These are phyloP conservation scores for Dryas drummondii DNA, from an alignment of 306 rosid species.

Conservation along the genomic window DNA sequence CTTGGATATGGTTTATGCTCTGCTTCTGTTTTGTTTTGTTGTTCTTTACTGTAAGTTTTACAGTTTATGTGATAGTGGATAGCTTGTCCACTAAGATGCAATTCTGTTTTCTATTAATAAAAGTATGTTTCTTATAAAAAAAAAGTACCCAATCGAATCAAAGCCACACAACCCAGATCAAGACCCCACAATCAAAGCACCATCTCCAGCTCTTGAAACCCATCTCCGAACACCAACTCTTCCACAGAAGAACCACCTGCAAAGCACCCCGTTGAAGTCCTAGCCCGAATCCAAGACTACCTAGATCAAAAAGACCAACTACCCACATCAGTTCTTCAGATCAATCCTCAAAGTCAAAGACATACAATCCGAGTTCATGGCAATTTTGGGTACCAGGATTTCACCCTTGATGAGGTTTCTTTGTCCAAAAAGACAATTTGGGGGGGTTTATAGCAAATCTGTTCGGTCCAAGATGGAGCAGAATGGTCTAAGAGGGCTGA, in stretches of 20 bases:
- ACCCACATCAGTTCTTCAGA: slow-evolving; percentile 56
- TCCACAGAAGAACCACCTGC: slow-evolving; percentile 47
- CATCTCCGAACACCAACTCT: slow-evolving; percentile 59
- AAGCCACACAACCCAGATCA: slow-evolving; percentile 40
- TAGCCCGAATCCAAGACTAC: slow-evolving; percentile 87
- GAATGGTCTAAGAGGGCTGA: too few relatives aligned
- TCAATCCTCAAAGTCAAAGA: slow-evolving; percentile 45
- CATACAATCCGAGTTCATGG: slow-evolving; percentile 59
- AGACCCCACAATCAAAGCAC: slow-evolving; percentile 82
- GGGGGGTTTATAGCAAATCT: slow-evolving; percentile 66
- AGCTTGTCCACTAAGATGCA: too few relatives aligned
- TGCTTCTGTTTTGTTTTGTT: too few relatives aligned
- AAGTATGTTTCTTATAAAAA: too few relatives aligned
- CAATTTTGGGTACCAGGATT: slow-evolving; percentile 90
- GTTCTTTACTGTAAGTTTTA: too few relatives aligned
- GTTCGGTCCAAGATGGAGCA: slow-evolving; percentile 68
- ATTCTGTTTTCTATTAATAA: too few relatives aligned
- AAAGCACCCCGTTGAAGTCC: slow-evolving; percentile 86
- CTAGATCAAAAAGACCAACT: slow-evolving; percentile 72
- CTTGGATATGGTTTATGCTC: too few relatives aligned
- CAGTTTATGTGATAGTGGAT: too few relatives aligned
- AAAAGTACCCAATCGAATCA: slow-evolving; percentile 45
- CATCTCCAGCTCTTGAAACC: slow-evolving; percentile 67
- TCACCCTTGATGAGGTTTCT: slow-evolving; percentile 90
- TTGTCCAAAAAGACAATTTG: slow-evolving; percentile 73